Base-by-base conservation (phyloP, 2,329 filamentous ascomycete genomes). In the Alternaria triticina region DNA sequence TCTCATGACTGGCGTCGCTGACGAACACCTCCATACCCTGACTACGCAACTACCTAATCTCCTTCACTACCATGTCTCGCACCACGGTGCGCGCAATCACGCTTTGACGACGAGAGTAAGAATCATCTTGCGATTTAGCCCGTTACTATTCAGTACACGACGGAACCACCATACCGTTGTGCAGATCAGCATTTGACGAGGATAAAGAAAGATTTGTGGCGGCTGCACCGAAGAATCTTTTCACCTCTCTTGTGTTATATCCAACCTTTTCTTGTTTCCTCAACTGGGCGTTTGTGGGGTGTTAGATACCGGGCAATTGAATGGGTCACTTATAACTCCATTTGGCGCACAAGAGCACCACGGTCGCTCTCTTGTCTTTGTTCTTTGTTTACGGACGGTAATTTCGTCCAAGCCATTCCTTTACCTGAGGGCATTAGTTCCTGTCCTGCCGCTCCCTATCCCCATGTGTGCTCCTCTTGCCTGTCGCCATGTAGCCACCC, bases 91-190 rank as follows among this genome's bases (percentile, higher is more conserved):
- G 72, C 70, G 64, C 70, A 62, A 70, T 68, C 60, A 77, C 66
- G 74, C 66, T 70, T 76, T 65, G 70, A 77, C 68, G 74, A 77
- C 59, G 67, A 69, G 73, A 76, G 70, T 67, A 76, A 71, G 69
- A 71, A 68, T 58, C 59, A 62, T 62, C 68, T 70, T 71, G 64
- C 67, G 66, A 69, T 70, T 72, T 67, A 74, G 66, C 62, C 59
- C 60, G 64, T 66, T 68, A 67, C 57, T 67, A 58, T 63, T 59
- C 62, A 65, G 54, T 54, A 58, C 50, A 58, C 49, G 54, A 65
- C 62, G 62, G 62, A 65, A 62, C 36, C 44, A 62, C 51, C 61
- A 44, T 20, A 45, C 57, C 50, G 50, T 62, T 62, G 56, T 52
- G 33, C 28, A 52, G 52, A 57, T 40, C 57, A 52, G 55, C 57